Percentiles rank a stretch among this genome's conserved stretches.
These are phyloP conservation scores for Xylariaceae sp. DNA, from an alignment of 2,329 filamentous ascomycete species.

Conservation along the genomic window DNA sequence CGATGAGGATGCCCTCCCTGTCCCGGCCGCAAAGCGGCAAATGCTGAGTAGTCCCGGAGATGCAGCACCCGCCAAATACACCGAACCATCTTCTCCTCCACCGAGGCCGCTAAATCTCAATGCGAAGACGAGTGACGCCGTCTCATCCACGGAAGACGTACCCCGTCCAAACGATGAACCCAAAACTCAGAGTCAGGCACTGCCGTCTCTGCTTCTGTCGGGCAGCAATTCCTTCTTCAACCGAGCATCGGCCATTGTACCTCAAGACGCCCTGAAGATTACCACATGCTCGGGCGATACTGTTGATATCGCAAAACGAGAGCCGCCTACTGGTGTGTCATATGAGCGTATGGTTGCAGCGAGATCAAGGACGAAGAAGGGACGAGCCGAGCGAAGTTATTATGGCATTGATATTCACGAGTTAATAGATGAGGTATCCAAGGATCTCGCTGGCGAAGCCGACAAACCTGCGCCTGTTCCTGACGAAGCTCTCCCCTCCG, in stretches of 20 bases:
- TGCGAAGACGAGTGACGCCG: conserved; percentile 4
- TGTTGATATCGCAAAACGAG: conserved; percentile 55
- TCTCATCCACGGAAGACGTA: background rate
- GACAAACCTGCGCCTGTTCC: conserved; percentile 22
- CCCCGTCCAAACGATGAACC: background rate
- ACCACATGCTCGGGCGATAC: conserved; percentile 58
- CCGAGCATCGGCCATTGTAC: conserved; percentile 19
- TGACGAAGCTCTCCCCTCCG: conserved; percentile 40
- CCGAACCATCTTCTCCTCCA: conserved; percentile 27
- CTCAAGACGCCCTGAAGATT: conserved; percentile 37
- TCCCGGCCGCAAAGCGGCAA: conserved; percentile 42
- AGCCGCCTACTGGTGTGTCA: conserved; percentile 43
- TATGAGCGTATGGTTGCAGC: conserved; percentile 68
- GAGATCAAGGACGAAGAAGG: conserved; percentile 63
- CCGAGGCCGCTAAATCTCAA: conserved; percentile 10
- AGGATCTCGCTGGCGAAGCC: conserved; percentile 48
- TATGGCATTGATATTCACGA: conserved; percentile 92
- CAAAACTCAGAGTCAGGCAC: conserved; percentile 5
- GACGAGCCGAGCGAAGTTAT: conserved; percentile 71
- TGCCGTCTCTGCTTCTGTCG: conserved; percentile 22
- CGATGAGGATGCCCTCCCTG: conserved; percentile 30
- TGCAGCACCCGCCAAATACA: conserved; percentile 15
- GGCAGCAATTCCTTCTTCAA: conserved; percentile 22
- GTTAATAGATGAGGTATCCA: conserved; percentile 69
- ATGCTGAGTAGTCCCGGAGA: conserved; percentile 38